Conservation (phyloP, 2,329 filamentous ascomycete species). For the Nectriaceae sp. region DNA sequence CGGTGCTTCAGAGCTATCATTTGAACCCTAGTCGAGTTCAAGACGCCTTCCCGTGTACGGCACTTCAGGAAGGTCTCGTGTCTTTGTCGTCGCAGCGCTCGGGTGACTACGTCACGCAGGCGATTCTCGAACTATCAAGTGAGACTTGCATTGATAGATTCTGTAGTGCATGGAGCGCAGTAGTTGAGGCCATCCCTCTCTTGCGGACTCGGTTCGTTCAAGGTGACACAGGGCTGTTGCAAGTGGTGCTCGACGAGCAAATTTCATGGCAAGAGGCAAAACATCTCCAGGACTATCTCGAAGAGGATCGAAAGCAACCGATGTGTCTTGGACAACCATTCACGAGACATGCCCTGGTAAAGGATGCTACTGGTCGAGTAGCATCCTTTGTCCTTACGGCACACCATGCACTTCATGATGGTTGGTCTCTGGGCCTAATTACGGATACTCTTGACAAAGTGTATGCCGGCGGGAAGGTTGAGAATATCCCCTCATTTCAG, state of each 20-base stretch:
- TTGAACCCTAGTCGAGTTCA: not conserved
- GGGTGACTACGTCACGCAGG: conserved; percentile 39
- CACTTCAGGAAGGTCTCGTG: conserved; percentile 12
- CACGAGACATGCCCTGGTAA: not conserved
- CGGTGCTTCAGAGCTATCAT: not conserved
- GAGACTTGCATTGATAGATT: not conserved
- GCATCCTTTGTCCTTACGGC: conserved; percentile 14
- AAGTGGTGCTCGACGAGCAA: too few species aligned
- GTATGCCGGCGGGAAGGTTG: not conserved
- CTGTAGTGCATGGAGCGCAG: not conserved
- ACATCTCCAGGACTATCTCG: not conserved
- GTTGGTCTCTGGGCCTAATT: conserved; percentile 16
- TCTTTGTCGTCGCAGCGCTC: conserved; percentile 9
- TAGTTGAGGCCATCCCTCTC: conserved; percentile 11
- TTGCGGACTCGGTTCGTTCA: conserved; percentile 6
- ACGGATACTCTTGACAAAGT: not conserved
- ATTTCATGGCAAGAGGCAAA: not conserved
- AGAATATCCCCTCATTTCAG: not conserved
- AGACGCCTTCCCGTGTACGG: not conserved
- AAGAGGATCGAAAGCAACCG: not conserved
- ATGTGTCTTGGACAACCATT: not conserved
- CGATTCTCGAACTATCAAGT: conserved; percentile 23
- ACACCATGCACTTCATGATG: conserved; percentile 27
- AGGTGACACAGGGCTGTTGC: conserved; percentile 6
- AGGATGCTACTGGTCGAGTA: not conserved